These are phyloP conservation scores for Dactylis glomerata DNA, from an alignment of 176 grass and related monocot genomes.

Conservation along the genomic window DNA sequence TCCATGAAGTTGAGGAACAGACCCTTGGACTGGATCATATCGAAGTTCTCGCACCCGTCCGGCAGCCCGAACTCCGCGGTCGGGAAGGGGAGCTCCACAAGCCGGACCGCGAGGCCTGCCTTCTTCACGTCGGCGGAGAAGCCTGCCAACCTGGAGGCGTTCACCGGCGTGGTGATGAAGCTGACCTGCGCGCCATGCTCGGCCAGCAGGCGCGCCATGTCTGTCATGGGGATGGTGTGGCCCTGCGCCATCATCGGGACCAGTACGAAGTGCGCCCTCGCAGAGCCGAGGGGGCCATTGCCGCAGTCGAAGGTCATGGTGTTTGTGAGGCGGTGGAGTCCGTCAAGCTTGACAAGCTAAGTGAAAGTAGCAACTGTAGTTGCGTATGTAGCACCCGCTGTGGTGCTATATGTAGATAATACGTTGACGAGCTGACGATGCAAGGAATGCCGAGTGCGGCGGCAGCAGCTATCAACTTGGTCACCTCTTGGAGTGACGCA, in stretches of 20 bases:
- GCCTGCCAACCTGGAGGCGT: constrained; percentile 42
- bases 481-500: not conserved
- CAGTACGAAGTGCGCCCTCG: constrained; percentile 34
- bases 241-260: constrained; percentile 61
- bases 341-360: not conserved
- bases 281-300: not conserved
- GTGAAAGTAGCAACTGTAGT: not conserved
- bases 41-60: constrained; percentile 51
- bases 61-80: constrained; percentile 49
- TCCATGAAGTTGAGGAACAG: constrained; percentile 32
- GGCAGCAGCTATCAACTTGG: not conserved
- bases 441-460: no score
- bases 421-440: not conserved
- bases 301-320: not conserved
- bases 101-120: constrained; percentile 26
- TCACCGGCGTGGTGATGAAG: constrained; percentile 61
- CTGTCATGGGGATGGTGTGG: constrained; percentile 67
- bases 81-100: constrained; percentile 53
- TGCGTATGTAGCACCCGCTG: no score
- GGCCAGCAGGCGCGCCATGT: constrained; percentile 57
- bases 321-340: no score
- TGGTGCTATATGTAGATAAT: no score
- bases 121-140: not conserved
- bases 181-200: constrained; percentile 52
- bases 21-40: constrained; percentile 37